phyloP scores from a whole-genome alignment of 345 rosid species.

The Corchorus capsularis region DNA sequence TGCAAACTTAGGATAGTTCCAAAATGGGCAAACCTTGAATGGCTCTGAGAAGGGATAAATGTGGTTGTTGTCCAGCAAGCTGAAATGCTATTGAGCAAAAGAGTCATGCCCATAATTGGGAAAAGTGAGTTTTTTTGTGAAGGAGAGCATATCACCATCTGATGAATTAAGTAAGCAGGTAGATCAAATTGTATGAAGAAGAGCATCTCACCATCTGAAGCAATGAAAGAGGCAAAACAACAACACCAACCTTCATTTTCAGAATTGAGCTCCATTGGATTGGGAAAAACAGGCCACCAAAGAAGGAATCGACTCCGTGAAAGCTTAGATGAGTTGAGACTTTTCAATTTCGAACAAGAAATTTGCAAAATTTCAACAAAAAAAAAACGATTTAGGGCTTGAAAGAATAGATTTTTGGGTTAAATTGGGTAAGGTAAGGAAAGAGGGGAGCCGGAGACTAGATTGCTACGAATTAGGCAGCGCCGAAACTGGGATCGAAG shows the following conservation, averaged over 20 bases:
- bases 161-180: constrained; percentile 31
- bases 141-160: constrained; percentile 21
- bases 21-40: constrained; percentile 51
- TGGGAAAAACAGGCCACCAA: too few relatives aligned
- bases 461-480: too few relatives aligned
- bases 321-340: too few relatives aligned
- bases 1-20: constrained; percentile 73
- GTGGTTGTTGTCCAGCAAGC: constrained; percentile 28
- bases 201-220: constrained; percentile 67
- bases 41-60: constrained; percentile 29
- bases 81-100: constrained; percentile 36
- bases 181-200: constrained; percentile 42
- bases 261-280: too few relatives aligned
- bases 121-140: constrained; percentile 23
- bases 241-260: constrained; percentile 39
- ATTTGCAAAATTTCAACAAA: too few relatives aligned
- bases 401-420: too few relatives aligned
- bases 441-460: too few relatives aligned
- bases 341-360: too few relatives aligned
- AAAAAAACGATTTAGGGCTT: too few relatives aligned
- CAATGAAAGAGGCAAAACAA: constrained; percentile 23
- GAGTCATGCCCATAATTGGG: constrained; percentile 40
- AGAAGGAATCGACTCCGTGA: too few relatives aligned
- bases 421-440: too few relatives aligned
- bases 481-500: too few relatives aligned